A percentile compares a stretch with the other conserved stretches of the same genome.
phyloP scores from a whole-genome alignment of 805 yeast species.

The Teunomyces tritomae region DNA sequence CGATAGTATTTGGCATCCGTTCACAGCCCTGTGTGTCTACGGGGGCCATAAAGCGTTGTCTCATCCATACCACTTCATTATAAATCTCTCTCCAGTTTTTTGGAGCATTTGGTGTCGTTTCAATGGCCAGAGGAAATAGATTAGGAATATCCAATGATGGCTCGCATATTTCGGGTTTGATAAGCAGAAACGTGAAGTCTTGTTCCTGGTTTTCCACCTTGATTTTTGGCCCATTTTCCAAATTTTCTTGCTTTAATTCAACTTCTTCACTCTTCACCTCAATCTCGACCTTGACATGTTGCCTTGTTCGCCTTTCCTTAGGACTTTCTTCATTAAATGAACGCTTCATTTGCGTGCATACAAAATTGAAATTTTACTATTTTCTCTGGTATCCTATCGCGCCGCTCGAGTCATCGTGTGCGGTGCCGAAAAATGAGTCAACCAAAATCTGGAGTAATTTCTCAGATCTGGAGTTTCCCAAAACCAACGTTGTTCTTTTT shows the following conservation, averaged over 20 bases:
- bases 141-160: background rate
- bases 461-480: background rate
- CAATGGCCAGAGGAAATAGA: background rate
- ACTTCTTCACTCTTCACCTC: background rate
- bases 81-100: conserved; percentile 55
- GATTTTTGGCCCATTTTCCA: background rate
- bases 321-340: too few relatives aligned
- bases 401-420: background rate
- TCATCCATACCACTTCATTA: conserved; percentile 61
- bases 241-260: background rate
- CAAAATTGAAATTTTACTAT: background rate
- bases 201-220: too few relatives aligned
- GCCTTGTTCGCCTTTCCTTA: background rate
- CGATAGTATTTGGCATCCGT: conserved; percentile 45
- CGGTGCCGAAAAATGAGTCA: conserved; percentile 1
- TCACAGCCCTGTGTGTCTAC: conserved; percentile 91
- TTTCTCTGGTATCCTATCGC: too few relatives aligned
- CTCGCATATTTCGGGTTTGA: background rate
- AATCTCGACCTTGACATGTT: conserved; percentile 2
- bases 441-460: conserved; percentile 1
- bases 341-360: background rate
- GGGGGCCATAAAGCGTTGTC: conserved; percentile 67
- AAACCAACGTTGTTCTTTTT: background rate
- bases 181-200: too few relatives aligned
- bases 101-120: conserved; percentile 20